Evolutionary conservation across 1,139 yeast genomes (phyloP).

Genomic region (Blastobotrys capitulatus): DNA sequence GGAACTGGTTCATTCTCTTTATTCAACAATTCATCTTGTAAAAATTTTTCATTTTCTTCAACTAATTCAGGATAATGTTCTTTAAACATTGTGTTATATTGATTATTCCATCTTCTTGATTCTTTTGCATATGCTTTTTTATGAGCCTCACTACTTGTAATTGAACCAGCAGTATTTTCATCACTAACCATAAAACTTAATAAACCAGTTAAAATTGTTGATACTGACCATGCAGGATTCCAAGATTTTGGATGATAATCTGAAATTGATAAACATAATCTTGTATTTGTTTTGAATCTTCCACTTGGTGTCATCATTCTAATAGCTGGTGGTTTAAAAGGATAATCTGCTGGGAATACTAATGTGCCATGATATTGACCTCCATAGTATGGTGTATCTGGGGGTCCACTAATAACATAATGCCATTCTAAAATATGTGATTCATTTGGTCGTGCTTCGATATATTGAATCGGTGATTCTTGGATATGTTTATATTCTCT

Average conservation of each 20-base stretch:
- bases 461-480: conserved; percentile 75
- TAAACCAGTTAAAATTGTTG: conserved; percentile 76
- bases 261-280: conserved; percentile 82
- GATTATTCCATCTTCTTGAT: conserved; percentile 62
- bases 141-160: conserved; percentile 45
- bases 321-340: conserved; percentile 89
- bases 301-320: conserved; percentile 86
- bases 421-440: conserved; percentile 75
- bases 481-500: conserved; percentile 73
- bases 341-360: conserved; percentile 80
- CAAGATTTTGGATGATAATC: conserved; percentile 91
- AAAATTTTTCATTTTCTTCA: conserved; percentile 38
- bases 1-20: not conserved
- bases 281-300: conserved; percentile 67
- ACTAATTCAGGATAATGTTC: conserved; percentile 65
- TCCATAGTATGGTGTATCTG: conserved; percentile 72
- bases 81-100: conserved; percentile 49
- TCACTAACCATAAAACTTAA: conserved; percentile 64
- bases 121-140: conserved; percentile 44
- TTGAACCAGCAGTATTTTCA: conserved; percentile 32
- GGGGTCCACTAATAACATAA: conserved; percentile 78
- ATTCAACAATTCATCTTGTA: conserved; percentile 4
- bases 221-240: conserved; percentile 94
- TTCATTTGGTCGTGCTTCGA: conserved; percentile 80
- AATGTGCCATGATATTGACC: conserved; percentile 91